Evolutionary conservation across 2,329 filamentous ascomycete species (phyloP).

Genomic region (Colletotrichum sansevieriae): DNA sequence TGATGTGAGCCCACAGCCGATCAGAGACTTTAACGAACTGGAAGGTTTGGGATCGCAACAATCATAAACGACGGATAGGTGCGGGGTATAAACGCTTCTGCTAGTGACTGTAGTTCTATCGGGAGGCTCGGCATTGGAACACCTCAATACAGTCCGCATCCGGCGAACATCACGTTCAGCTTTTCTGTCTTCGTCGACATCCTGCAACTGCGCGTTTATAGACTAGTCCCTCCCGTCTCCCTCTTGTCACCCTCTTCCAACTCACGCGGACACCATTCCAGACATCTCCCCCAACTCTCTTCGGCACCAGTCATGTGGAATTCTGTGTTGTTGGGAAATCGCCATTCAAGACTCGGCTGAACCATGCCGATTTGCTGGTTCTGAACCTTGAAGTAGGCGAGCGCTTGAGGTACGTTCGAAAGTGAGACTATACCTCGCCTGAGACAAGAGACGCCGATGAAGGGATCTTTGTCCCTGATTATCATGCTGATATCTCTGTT

Average conservation of each 20-base stretch:
- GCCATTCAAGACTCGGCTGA: not conserved
- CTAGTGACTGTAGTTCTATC: conserved; percentile 22
- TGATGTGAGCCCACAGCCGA: conserved; percentile 57
- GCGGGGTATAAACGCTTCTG: conserved; percentile 14
- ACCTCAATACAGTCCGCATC: conserved; percentile 38
- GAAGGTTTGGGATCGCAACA: conserved; percentile 23
- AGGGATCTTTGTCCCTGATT: too few relatives aligned
- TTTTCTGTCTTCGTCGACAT: conserved; percentile 29
- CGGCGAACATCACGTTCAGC: conserved; percentile 33
- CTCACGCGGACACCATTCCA: conserved; percentile 12
- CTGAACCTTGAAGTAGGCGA: not conserved
- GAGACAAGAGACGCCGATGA: not conserved
- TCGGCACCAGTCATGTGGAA: not conserved
- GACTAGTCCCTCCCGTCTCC: not conserved
- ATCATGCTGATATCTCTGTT: too few relatives aligned
- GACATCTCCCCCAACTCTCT: conserved; percentile 14
- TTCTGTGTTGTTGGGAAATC: not conserved
- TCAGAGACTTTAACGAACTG: conserved; percentile 51
- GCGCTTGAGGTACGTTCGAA: not conserved
- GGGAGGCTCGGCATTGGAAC: conserved; percentile 17
- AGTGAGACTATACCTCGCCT: not conserved
- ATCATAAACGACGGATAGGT: conserved; percentile 12
- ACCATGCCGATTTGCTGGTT: not conserved
- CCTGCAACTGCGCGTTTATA: conserved; percentile 13
- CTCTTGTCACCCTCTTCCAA: not conserved